Evolutionary conservation across 208 protist genomes (phyloP).

Genomic region (Wallacemonas sp.): DNA sequence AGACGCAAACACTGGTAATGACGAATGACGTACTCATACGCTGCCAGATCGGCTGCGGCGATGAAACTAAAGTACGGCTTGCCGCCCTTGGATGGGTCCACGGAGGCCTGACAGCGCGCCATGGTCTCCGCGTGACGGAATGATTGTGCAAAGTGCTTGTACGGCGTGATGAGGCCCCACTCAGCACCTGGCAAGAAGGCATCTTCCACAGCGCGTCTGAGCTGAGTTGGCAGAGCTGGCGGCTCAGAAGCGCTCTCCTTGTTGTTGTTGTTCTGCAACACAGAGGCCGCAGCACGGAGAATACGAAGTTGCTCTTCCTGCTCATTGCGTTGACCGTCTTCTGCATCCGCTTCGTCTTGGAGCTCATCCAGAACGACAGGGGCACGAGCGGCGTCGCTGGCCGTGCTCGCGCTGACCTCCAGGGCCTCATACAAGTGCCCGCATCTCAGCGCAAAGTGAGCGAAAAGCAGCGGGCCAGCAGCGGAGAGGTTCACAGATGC

Average conservation of each 20-base stretch:
- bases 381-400: constrained; percentile 16
- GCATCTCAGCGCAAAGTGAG: constrained; percentile 73
- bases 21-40: constrained; percentile 68
- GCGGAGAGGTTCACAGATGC: constrained; percentile 16
- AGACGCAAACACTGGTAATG: constrained; percentile 58
- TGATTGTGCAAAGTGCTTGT: constrained; percentile 41
- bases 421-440: constrained; percentile 51
- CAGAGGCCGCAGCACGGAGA: constrained; percentile 21
- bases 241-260: not conserved
- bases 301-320: constrained; percentile 14
- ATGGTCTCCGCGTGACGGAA: constrained; percentile 52
- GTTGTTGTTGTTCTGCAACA: not conserved
- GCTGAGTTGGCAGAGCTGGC: not conserved
- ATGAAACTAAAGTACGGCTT: constrained; percentile 75
- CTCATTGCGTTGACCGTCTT: constrained; percentile 17
- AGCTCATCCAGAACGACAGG: not conserved
- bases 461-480: constrained; percentile 49
- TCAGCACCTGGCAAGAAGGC: constrained; percentile 7
- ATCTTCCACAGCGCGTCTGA: not conserved
- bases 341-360: not conserved
- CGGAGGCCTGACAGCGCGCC: constrained; percentile 6
- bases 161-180: constrained; percentile 31
- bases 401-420: constrained; percentile 70
- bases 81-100: not conserved
- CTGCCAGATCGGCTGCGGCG: constrained; percentile 61